Conservation (phyloP, 1,139 yeast genomes). For the Debaryomyces udenii region DNA sequence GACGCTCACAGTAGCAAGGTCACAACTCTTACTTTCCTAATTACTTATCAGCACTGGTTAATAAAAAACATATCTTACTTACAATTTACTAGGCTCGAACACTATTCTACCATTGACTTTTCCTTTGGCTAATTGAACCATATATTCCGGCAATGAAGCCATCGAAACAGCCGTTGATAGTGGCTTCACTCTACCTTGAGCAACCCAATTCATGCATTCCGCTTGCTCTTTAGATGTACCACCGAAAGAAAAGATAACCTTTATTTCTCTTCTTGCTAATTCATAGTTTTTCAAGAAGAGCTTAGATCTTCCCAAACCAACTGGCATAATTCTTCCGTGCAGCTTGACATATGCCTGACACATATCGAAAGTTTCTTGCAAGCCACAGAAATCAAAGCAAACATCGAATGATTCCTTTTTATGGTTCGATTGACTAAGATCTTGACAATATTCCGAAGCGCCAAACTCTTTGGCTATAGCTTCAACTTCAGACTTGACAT, state of each 20-base stretch:
- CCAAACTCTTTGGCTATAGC: slow-evolving; percentile 39
- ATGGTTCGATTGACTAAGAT: slow-evolving; percentile 31
- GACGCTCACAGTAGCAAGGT: no score
- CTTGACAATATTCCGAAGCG: slow-evolving; percentile 46
- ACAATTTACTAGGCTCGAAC: slow-evolving; percentile 32
- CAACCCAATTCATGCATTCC: slow-evolving; percentile 49
- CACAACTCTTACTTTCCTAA: no score
- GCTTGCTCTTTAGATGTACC: slow-evolving; percentile 49
- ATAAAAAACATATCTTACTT: no score
- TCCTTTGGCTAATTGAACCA: slow-evolving; percentile 41
- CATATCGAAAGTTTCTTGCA: slow-evolving; percentile 37
- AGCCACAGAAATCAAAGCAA: slow-evolving; percentile 51
- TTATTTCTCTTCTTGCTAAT: slow-evolving; percentile 46
- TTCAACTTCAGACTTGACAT: slow-evolving; percentile 35
- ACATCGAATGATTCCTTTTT: slow-evolving; percentile 39
- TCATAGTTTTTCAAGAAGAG: slow-evolving; percentile 36
- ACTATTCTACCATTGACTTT: slow-evolving; percentile 49
- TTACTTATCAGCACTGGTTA: no score
- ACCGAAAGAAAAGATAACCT: slow-evolving; percentile 47
- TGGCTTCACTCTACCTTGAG: slow-evolving; percentile 45
- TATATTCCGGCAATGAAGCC: slow-evolving; percentile 38
- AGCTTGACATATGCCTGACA: slow-evolving; percentile 38
- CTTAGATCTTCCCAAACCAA: slow-evolving; percentile 46
- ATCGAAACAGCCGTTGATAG: slow-evolving; percentile 34
- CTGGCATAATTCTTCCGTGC: slow-evolving; percentile 45